Evolutionary conservation across 106 monocot species (phyloP).

Genomic region (Platanthera zijinensis): DNA sequence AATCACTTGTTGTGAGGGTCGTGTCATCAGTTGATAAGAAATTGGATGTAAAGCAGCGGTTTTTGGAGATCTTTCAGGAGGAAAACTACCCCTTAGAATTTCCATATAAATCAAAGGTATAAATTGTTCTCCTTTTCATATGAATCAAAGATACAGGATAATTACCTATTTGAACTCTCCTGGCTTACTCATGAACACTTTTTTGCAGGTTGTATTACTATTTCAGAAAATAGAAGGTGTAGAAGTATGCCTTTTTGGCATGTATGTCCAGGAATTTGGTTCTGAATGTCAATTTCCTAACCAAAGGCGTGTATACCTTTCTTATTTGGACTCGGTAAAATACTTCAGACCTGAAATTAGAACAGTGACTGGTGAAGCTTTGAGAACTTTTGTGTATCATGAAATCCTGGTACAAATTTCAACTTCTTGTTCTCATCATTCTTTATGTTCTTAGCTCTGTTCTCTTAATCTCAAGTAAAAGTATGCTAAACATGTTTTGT

Average conservation of each 20-base stretch:
- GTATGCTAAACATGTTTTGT: neutral
- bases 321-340: constrained; percentile 97
- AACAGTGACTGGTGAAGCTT: constrained; percentile 84
- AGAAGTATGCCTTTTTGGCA: constrained; percentile 98
- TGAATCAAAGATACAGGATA: neutral
- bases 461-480: neutral
- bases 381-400: constrained; percentile 97
- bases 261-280: constrained; percentile 99
- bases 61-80: constrained; percentile 97
- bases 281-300: constrained; percentile 89
- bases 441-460: neutral
- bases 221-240: constrained; percentile 99
- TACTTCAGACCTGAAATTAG: constrained; percentile 95
- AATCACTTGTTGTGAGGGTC: constrained; percentile 91
- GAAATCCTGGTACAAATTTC: constrained; percentile 83
- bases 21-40: constrained; percentile 99
- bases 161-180: neutral
- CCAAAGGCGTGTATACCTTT: constrained; percentile 91
- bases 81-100: constrained; percentile 95
- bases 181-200: neutral
- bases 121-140: neutral
- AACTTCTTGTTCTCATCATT: neutral
- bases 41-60: constrained; percentile 87
- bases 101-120: constrained; percentile 96
- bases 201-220: constrained; percentile 75